Evolutionary conservation across 495 filamentous ascomycete species (phyloP).

Genomic region (Tuber aestivum): DNA sequence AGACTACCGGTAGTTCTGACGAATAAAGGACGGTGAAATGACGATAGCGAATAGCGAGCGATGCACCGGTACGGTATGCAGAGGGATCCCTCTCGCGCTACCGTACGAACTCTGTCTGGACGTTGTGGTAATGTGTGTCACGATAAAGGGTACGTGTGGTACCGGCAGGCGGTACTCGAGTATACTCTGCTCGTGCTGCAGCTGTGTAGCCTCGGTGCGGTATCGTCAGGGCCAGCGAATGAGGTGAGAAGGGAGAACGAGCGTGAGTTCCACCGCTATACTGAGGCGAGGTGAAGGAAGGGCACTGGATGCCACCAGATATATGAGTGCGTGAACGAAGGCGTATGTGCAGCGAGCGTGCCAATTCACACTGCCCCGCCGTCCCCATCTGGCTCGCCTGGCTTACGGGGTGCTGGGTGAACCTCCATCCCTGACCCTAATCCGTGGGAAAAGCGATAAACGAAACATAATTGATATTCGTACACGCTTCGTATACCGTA

Average conservation of each 20-base stretch:
- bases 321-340: background rate
- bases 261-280: background rate
- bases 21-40: background rate
- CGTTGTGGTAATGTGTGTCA: background rate
- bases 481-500: background rate
- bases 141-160: background rate
- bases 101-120: background rate
- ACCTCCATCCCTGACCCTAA: background rate
- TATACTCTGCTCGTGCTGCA: background rate
- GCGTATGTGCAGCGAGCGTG: background rate
- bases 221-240: background rate
- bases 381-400: background rate
- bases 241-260: background rate
- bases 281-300: background rate
- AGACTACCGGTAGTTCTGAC: constrained; percentile 1
- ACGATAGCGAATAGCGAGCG: background rate
- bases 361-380: background rate
- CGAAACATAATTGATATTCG: background rate
- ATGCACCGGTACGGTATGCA: background rate
- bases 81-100: background rate
- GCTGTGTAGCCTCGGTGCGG: background rate
- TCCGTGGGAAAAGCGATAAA: background rate
- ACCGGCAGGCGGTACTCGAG: background rate
- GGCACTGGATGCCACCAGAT: background rate
- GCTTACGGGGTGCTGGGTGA: background rate